Conservation (phyloP, 2,329 filamentous ascomycete species). For the Simplicillium aogashimaense region DNA sequence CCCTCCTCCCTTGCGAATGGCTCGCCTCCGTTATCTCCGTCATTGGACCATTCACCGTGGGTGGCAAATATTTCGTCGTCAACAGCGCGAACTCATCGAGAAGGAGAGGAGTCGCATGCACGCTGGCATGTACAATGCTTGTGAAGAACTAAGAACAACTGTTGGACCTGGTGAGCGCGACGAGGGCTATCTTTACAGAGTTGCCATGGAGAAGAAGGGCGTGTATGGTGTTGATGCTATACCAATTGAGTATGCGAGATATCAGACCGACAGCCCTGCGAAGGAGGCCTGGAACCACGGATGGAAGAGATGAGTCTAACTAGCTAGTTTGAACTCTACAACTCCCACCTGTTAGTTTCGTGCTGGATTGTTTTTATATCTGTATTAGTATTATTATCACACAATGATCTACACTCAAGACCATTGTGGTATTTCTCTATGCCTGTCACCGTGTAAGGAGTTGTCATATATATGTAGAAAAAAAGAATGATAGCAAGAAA, state of each 20-base stretch:
- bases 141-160: constrained; percentile 66
- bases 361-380: neutral
- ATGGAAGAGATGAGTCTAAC: constrained; percentile 74
- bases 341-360: too few species aligned
- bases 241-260: constrained; percentile 83
- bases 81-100: constrained; percentile 54
- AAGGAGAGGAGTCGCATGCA: constrained; percentile 69
- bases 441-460: too few species aligned
- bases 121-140: constrained; percentile 73
- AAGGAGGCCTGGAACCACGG: constrained; percentile 82
- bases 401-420: neutral
- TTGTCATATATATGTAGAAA: too few species aligned
- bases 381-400: neutral
- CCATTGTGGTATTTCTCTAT: too few species aligned
- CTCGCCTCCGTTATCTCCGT: constrained; percentile 73
- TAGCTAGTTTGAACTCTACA: too few species aligned
- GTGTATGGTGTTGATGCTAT: constrained; percentile 63
- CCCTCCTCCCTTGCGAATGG: constrained; percentile 72
- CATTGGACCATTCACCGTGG: constrained; percentile 99
- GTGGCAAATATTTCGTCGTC: constrained; percentile 71
- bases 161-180: constrained; percentile 46
- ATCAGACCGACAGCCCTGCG: constrained; percentile 74
- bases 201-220: constrained; percentile 85
- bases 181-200: constrained; percentile 68
- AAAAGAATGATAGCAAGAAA: neutral